Base-by-base conservation (phyloP, 805 yeast genomes). In the Komagataella phaffii region DNA sequence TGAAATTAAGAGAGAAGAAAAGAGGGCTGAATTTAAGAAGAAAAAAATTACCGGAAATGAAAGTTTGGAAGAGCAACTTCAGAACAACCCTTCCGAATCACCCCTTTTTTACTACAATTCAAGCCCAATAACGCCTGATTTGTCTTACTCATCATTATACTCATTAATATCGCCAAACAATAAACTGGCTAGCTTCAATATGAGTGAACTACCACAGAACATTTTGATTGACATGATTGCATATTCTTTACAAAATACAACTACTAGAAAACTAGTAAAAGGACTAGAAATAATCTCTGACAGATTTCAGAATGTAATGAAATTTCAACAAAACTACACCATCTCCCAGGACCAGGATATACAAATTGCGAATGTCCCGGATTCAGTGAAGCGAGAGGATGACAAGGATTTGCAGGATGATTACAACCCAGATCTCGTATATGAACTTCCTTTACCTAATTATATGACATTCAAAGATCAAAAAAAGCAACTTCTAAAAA, bases 241-340 rank as follows among this genome's bases (percentile, higher is more conserved):
- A 52, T 76, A 78, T 1, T 88, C 96, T 0, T 69, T 93, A 52
- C 69, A 73, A 17, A 75, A 75, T 46, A 77, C 79, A 0, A 76
- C 77, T 49, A 67, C 74, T 0, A 69, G 70, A 3, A 75, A 73
- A 53, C 70, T 91, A 23, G 70, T 79, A 14, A 76, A 79, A 51
- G 95, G 88, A 1, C 67, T 89, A 53, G 77, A 79, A n/a, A 79
- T 87, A 45, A 77, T 88, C 5, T 72, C 80, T 14, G 76, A 82
- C 8, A 73, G 97, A 55, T 86, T 84, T 59, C 49, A 46, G 7
- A 40, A 48, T 36, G 47, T 49, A 12, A 61, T 19, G 67, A 64
- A 50, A 52, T 58, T 14, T 52, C 55, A 8, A 52, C 56, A 49
- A 54, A 53, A 19, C 40, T 50, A 24, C 21, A 45, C 47, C 6